Evolutionary conservation across 2,329 filamentous ascomycete species (phyloP).

Genomic region (Cercospora berteroae): DNA sequence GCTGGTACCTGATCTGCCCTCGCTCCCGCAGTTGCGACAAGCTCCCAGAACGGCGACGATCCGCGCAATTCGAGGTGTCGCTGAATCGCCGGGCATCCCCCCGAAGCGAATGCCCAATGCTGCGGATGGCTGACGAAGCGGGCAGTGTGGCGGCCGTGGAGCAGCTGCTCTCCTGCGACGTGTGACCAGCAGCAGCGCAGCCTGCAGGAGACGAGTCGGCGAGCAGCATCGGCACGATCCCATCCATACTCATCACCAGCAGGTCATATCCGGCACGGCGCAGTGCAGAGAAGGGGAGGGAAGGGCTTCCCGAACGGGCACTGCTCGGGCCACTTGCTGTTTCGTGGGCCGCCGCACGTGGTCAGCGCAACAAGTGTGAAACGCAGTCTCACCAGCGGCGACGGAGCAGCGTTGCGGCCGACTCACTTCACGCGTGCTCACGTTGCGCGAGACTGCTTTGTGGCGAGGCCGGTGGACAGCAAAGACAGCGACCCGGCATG

Average conservation of each 20-base stretch:
- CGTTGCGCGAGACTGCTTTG: not conserved
- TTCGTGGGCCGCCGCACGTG: constrained; percentile 1
- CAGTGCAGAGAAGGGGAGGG: too few species aligned
- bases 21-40: not conserved
- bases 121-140: not conserved
- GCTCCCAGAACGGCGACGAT: not conserved
- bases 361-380: not conserved
- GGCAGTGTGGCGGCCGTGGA: not conserved
- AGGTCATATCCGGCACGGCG: not conserved
- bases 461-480: too few species aligned
- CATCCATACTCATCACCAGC: not conserved
- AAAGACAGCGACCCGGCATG: not conserved
- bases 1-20: not conserved
- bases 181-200: not conserved
- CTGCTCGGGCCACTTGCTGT: not conserved
- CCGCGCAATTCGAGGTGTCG: not conserved
- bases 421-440: not conserved
- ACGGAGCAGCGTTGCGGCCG: not conserved
- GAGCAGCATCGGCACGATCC: too few species aligned
- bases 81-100: not conserved
- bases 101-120: not conserved
- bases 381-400: not conserved
- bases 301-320: not conserved
- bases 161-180: not conserved
- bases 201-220: too few species aligned